Percentiles rank a stretch among this genome's conserved stretches.
phyloP scores from a whole-genome alignment of 441 rosid species.

The Pelargonium cotyledonis region DNA sequence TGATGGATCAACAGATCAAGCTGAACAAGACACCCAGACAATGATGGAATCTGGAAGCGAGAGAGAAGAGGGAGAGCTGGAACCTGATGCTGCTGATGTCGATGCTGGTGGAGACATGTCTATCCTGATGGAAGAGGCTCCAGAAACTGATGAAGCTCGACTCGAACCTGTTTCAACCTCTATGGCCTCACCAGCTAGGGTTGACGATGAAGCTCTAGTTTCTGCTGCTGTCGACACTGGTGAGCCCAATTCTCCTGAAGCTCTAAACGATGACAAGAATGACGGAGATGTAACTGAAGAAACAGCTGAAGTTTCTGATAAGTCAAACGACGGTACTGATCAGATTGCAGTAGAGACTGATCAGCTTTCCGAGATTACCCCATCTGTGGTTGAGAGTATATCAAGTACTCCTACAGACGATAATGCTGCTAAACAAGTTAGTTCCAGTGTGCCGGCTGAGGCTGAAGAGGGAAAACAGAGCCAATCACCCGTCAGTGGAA shows the following conservation, averaged over 20 bases:
- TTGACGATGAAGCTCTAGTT: conserved; percentile 40
- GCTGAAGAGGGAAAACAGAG: conserved; percentile 47
- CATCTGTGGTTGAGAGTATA: conserved; percentile 15
- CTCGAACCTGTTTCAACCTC: conserved; percentile 41
- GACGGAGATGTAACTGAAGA: conserved; percentile 56
- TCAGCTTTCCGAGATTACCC: conserved; percentile 34
- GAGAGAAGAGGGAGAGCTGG: conserved; percentile 87
- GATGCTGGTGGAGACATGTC: conserved; percentile 44
- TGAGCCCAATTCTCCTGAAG: conserved; percentile 45
- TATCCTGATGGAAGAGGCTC: conserved; percentile 34
- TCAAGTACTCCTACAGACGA: conserved; percentile 24
- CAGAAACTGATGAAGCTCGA: conserved; percentile 50
- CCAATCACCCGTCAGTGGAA: conserved; percentile 32
- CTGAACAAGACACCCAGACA: conserved; percentile 41
- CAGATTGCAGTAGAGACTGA: conserved; percentile 37
- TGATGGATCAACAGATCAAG: conserved; percentile 44
- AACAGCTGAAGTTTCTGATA: conserved; percentile 50
- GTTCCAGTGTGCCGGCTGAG: conserved; percentile 34
- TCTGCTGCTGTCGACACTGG: conserved; percentile 34
- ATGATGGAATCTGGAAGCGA: conserved; percentile 49
- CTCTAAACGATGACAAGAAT: conserved; percentile 54
- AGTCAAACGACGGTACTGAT: conserved; percentile 40
- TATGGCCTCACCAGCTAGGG: conserved; percentile 57
- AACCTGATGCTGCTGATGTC: conserved; percentile 49
- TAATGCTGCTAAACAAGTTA: conserved; percentile 27